These are phyloP conservation scores for Moesziomyces sp. DNA, from an alignment of 1,284 basidiomycete genomes.

Conservation along the genomic window DNA sequence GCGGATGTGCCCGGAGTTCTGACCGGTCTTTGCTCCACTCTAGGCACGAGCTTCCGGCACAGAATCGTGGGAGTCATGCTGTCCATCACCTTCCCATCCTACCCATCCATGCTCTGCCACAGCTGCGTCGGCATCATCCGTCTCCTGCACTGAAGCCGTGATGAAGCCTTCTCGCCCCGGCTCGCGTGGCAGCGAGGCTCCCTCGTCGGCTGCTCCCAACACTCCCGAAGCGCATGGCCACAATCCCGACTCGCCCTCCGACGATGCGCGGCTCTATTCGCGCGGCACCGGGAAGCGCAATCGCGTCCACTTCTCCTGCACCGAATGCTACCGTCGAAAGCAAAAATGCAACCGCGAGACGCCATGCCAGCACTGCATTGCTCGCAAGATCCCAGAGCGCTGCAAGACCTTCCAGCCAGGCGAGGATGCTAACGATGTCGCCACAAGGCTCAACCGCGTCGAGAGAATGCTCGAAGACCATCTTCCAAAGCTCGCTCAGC, in stretches of 20 bases:
- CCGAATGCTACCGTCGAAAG: constrained; percentile 65
- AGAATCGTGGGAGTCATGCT: not conserved
- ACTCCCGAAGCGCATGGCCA: constrained; percentile 16
- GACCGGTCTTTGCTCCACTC: too few relatives aligned
- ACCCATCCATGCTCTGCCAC: not conserved
- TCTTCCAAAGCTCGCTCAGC: constrained; percentile 40
- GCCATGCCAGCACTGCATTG: constrained; percentile 66
- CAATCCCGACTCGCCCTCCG: constrained; percentile 22
- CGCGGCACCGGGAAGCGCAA: constrained; percentile 49
- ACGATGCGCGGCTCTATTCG: constrained; percentile 24
- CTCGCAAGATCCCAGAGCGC: constrained; percentile 61
- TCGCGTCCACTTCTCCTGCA: constrained; percentile 63
- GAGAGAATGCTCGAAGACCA: constrained; percentile 55
- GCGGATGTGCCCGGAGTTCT: too few relatives aligned
- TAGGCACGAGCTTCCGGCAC: too few relatives aligned
- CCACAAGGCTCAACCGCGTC: constrained; percentile 47
- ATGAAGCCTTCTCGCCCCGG: constrained; percentile 24
- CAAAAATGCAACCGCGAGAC: constrained; percentile 64
- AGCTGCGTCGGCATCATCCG: not conserved
- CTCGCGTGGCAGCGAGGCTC: constrained; percentile 33
- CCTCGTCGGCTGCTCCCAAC: constrained; percentile 31
- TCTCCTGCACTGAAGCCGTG: not conserved
- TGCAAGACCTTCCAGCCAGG: constrained; percentile 64
- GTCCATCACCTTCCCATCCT: not conserved
- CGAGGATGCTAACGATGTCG: constrained; percentile 55